Base-by-base conservation (phyloP, 345 rosid species). In the Mangifera indica region DNA sequence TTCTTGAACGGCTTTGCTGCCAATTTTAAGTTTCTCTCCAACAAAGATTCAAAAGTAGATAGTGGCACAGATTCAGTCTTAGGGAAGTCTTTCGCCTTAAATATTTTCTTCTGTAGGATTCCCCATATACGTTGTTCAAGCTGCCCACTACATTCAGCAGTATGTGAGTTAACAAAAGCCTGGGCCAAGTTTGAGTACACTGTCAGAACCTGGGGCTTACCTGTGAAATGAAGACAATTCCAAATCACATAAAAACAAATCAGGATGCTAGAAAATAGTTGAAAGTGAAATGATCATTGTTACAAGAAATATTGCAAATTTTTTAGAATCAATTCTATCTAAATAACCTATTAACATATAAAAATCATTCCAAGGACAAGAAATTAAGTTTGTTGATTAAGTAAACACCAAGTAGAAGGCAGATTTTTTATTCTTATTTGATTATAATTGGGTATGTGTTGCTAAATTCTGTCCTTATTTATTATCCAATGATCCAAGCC, bases 101-200 rank as follows among this genome's bases (percentile, higher is more conserved):
- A 89, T 75, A 92, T 80, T 73, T 89, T 95, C 90, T 89, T 92
- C 72, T 89, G 97, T 58, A 95, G 70, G 78, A 91, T 89, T 72
- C 96, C 91, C 98, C 98, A 91, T 66, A 95, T 83, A 24, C 96
- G 88, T 75, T 95, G 96, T 72, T 88, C 89, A 61, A 95, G 91
- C 83, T 92, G 97, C 73, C 79, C 96, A 59, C 93, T 91, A 63
- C 93, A 84, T 84, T 95, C 99, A 13, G 85, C 74, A 42, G 91
- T 86, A 62, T 84, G 84, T 63, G 90, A 93, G 63, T 88, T 94
- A 67, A 91, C 84, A 72, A 89, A 84, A 73, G 94, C 90, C 72
- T 80, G 93, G 81, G 91, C 90, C 81, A 95, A 74, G 84, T 85
- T 87, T 34, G 90, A 74, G 88, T 83, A 93, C n/a, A 93, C 91